These are phyloP conservation scores for Beverwykella pulmonaria DNA, from an alignment of 495 filamentous ascomycete genomes.

Conservation along the genomic window DNA sequence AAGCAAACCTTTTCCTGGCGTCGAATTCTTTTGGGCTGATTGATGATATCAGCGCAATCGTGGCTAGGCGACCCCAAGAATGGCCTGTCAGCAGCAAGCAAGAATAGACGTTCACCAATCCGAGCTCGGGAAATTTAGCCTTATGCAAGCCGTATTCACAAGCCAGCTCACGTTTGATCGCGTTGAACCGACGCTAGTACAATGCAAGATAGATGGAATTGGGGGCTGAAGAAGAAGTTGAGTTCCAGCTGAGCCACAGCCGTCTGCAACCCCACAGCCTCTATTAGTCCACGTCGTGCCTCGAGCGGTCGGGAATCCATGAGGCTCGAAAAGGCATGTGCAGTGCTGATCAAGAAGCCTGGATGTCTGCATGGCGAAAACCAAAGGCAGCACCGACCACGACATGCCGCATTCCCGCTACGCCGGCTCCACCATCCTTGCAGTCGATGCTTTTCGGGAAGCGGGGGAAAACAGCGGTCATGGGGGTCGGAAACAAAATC, in stretches of 20 bases:
- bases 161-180: slow-evolving; percentile 9
- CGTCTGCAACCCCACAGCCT: background rate
- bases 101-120: slow-evolving; percentile 8
- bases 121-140: background rate
- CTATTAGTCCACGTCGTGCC: background rate
- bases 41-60: slow-evolving; percentile 23
- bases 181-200: slow-evolving; percentile 3
- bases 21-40: slow-evolving; percentile 8
- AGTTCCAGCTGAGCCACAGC: slow-evolving; percentile 5
- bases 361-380: background rate
- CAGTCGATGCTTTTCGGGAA: background rate
- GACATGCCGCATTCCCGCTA: background rate
- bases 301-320: background rate
- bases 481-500: background rate
- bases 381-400: background rate
- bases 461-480: background rate
- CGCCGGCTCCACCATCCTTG: background rate
- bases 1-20: background rate
- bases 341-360: background rate
- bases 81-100: slow-evolving; percentile 5
- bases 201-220: background rate
- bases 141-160: slow-evolving; percentile 20
- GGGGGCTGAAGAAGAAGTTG: background rate
- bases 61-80: background rate
- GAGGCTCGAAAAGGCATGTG: background rate